Percentiles rank a stretch among this genome's conserved stretches.
Evolutionary conservation across 2,329 filamentous ascomycete species (phyloP).

Genomic region (Trichoderma sp.): DNA sequence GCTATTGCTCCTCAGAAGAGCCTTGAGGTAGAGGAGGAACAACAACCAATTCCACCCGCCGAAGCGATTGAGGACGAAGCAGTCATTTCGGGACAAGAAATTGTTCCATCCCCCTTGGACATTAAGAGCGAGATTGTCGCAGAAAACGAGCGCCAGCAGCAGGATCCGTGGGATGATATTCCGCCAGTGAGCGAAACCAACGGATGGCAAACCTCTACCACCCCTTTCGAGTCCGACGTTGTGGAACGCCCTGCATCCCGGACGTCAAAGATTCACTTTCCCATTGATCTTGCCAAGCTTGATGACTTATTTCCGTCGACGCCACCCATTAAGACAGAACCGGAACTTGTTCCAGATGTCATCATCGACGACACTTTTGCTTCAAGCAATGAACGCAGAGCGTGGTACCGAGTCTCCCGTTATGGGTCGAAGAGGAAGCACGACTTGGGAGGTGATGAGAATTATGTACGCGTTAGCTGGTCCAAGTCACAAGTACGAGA

Average conservation of each 20-base stretch:
- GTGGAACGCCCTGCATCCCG: background rate
- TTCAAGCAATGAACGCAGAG: constrained; percentile 59
- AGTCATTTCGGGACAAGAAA: background rate
- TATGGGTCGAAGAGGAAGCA: constrained; percentile 60
- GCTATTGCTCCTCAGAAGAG: constrained; percentile 38
- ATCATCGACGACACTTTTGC: constrained; percentile 55
- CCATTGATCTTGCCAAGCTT: constrained; percentile 39
- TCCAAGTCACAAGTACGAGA: constrained; percentile 52
- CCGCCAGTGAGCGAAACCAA: background rate
- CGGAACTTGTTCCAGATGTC: constrained; percentile 46
- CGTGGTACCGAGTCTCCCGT: constrained; percentile 66
- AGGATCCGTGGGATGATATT: background rate
- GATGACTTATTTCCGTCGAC: constrained; percentile 37
- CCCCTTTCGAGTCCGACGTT: background rate
- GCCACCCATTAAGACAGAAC: constrained; percentile 29
- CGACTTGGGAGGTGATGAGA: constrained; percentile 58
- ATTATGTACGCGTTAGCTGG: constrained; percentile 63
- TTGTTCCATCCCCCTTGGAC: background rate
- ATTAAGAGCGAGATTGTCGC: background rate
- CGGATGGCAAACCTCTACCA: no score
- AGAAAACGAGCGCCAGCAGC: background rate
- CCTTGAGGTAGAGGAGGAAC: background rate
- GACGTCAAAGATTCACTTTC: constrained; percentile 25
- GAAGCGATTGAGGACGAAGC: background rate
- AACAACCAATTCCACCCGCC: background rate